Evolutionary conservation across 352 stramenopile genomes (phyloP).

Genomic region (Albugo laibachii): DNA sequence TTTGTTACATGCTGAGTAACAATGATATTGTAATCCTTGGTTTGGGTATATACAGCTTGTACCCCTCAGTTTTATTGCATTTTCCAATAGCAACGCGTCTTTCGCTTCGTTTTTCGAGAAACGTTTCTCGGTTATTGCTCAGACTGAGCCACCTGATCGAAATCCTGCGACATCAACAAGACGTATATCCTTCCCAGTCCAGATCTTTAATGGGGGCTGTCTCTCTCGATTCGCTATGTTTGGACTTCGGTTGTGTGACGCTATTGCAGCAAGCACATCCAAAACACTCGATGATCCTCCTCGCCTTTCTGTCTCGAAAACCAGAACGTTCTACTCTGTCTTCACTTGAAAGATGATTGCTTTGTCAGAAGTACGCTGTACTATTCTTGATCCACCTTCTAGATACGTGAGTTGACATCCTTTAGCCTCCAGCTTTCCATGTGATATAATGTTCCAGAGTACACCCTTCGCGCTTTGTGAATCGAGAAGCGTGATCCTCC

Average conservation of each 20-base stretch:
- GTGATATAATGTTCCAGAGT: too few relatives aligned
- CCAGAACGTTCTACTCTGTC: too few relatives aligned
- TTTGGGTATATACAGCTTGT: constrained; percentile 6
- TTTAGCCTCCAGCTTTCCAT: too few relatives aligned
- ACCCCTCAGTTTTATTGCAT: constrained; percentile 6
- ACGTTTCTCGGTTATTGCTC: background rate
- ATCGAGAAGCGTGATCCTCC: too few relatives aligned
- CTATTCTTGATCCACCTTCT: too few relatives aligned
- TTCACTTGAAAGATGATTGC: too few relatives aligned
- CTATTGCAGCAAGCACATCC: too few relatives aligned
- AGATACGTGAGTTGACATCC: too few relatives aligned
- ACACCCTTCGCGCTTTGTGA: too few relatives aligned
- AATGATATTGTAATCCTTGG: background rate
- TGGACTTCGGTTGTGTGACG: background rate
- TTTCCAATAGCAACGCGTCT: constrained; percentile 3
- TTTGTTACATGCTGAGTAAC: background rate
- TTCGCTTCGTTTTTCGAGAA: background rate
- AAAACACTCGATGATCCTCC: too few relatives aligned
- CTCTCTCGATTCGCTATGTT: background rate
- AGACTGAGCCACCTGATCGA: constrained; percentile 1
- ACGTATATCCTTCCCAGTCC: background rate
- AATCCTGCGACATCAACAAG: constrained; percentile 5
- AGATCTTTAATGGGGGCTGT: constrained; percentile 1
- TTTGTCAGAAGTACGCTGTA: too few relatives aligned
- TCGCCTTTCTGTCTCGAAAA: too few relatives aligned